Percentiles rank a stretch among this genome's conserved stretches.
Conservation (phyloP, 129 eudicot genomes). For the Gnaphalium uliginosum region DNA sequence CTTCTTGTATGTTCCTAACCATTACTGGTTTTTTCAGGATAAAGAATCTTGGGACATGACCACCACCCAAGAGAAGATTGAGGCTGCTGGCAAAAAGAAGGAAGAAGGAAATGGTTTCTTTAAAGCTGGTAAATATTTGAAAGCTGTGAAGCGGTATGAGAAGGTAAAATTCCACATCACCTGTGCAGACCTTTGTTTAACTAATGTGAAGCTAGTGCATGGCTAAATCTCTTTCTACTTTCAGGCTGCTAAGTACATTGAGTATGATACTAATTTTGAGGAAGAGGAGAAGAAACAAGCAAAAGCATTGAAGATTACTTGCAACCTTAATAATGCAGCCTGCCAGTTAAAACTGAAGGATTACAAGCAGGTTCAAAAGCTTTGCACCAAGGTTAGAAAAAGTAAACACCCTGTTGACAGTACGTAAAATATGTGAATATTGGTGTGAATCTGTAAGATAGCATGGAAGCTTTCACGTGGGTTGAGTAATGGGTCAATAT, state of each 20-base stretch:
- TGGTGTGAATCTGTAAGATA: not conserved
- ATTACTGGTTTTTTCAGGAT: constrained; percentile 48
- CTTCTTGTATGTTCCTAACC: not conserved
- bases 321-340: constrained; percentile 94
- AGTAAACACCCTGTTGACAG: not conserved
- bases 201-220: not conserved
- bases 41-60: constrained; percentile 99
- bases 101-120: constrained; percentile 93
- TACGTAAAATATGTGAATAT: not conserved
- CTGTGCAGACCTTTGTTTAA: not conserved
- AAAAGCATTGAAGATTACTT: constrained; percentile 68
- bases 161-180: constrained; percentile 47
- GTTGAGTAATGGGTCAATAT: too few relatives aligned
- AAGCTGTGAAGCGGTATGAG: constrained; percentile 90
- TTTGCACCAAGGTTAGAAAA: constrained; percentile 85
- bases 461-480: not conserved
- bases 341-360: constrained; percentile 89
- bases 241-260: constrained; percentile 92
- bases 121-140: constrained; percentile 89
- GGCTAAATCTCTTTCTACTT: not conserved
- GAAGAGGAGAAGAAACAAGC: constrained; percentile 90
- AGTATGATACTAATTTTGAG: constrained; percentile 78
- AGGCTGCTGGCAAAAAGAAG: constrained; percentile 92
- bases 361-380: constrained; percentile 87
- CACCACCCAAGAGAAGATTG: constrained; percentile 75